phyloP scores from a whole-genome alignment of 2,329 filamentous ascomycete species.

The Iodosphaeria phyllophila region DNA sequence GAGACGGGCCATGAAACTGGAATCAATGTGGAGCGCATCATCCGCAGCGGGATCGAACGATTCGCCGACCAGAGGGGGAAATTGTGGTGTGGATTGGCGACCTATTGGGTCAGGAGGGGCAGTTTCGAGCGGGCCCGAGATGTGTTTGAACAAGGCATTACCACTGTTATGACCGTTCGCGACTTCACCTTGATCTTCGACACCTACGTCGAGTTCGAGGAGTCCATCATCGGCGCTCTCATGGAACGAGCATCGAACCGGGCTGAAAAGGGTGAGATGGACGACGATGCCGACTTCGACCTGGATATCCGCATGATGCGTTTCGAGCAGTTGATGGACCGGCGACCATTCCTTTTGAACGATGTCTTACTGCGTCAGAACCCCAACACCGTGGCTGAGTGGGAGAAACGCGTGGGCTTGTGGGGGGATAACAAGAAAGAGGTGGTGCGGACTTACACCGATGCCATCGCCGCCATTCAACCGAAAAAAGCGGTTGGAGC shows the following conservation, averaged over 20 bases:
- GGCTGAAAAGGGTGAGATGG: conserved; percentile 57
- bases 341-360: conserved; percentile 86
- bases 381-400: conserved; percentile 87
- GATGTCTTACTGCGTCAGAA: conserved; percentile 92
- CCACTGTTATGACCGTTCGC: conserved; percentile 94
- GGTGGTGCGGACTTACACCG: conserved; percentile 84
- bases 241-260: conserved; percentile 75
- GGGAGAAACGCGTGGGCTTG: conserved; percentile 88
- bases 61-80: conserved; percentile 92
- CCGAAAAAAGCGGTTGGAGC: conserved; percentile 88
- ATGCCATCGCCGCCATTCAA: conserved; percentile 80
- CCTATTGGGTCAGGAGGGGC: conserved; percentile 88
- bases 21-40: conserved; percentile 80
- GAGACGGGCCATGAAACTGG: conserved; percentile 64
- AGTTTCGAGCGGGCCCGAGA: conserved; percentile 87
- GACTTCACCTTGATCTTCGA: conserved; percentile 97
- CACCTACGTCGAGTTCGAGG: conserved; percentile 90
- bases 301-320: conserved; percentile 94
- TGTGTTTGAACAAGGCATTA: conserved; percentile 88
- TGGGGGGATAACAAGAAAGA: conserved; percentile 90
- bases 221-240: conserved; percentile 77
- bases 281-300: conserved; percentile 80
- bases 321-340: conserved; percentile 96
- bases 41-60: conserved; percentile 74
- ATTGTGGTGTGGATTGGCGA: conserved; percentile 83